These are phyloP conservation scores for Pseudognaphalium luteoalbum DNA, from an alignment of 129 eudicot genomes.

Conservation along the genomic window DNA sequence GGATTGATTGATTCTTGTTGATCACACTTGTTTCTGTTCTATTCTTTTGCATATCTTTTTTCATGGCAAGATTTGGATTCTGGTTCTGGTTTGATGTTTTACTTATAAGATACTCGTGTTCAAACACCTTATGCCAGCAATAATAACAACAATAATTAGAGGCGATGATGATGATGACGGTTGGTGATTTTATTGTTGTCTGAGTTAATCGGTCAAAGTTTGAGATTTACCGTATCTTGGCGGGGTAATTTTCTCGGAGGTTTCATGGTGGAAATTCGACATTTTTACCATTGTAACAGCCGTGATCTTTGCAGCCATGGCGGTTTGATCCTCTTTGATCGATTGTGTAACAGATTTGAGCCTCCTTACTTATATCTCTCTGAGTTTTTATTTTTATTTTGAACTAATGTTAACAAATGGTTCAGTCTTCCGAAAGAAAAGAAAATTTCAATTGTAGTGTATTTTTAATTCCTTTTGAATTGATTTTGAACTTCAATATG, in stretches of 20 bases:
- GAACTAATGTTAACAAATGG: too few species aligned
- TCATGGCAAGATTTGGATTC: too few species aligned
- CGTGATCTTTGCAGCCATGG: conserved; percentile 43
- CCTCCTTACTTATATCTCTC: conserved; percentile 3
- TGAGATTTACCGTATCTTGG: conserved; percentile 33
- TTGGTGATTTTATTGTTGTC: neutral
- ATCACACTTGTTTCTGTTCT: too few species aligned
- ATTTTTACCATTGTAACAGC: conserved; percentile 10
- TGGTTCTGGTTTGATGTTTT: too few species aligned
- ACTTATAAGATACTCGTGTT: too few species aligned
- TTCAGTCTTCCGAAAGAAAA: too few species aligned
- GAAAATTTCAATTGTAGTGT: too few species aligned
- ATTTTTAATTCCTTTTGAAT: too few species aligned
- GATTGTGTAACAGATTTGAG: conserved; percentile 25
- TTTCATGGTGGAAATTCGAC: neutral
- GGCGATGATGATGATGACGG: conserved; percentile 38
- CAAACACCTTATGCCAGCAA: too few species aligned
- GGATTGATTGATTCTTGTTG: too few species aligned
- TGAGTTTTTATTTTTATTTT: neutral
- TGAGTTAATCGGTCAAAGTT: conserved; percentile 17
- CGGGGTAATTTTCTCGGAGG: conserved; percentile 24
- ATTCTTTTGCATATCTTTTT: too few species aligned
- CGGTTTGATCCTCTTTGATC: conserved; percentile 21
- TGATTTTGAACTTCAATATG: too few species aligned
- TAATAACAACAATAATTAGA: neutral